Evolutionary conservation across 2,329 filamentous ascomycete species (phyloP), one percentile per base, ranked within the genome.

Genomic region (Aspergillus novoparasiticus): DNA sequence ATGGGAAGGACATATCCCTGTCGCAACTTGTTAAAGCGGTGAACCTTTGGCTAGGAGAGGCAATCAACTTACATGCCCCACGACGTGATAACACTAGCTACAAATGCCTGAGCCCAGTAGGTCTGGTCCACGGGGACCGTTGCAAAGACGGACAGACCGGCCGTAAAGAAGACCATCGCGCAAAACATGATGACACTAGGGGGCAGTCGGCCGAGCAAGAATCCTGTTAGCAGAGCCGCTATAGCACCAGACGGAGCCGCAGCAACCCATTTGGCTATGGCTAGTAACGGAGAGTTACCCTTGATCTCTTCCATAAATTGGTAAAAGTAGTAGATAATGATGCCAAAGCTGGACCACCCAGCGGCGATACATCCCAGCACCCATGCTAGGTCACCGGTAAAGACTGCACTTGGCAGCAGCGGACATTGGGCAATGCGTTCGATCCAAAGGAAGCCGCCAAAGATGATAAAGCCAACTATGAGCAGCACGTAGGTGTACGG

Each of bases 61-160:
- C 0, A 28, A 21, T 30, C 1, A 34, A 69, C 66, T 59, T 61
- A 72, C 75, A 76, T 76, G 12, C 73, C 75, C 72, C 71, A 75
- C 1, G 69, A 66, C 10, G 69, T 76, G 11, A 75, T 64, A 4
- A 77, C n/a, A 10, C 65, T 64, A 76, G 81, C 81, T n/a, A 88
- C 80, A 70, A 91, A 90, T 0, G 84, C 81, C 65, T 89, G 86
- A n/a, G 79, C 79, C 89, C 89, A 91, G 75, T 90, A 91, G 0
- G 77, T 82, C 72, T 89, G 86, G 4, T 80, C 66, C 0, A 82
- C 75, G 0, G 87, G 86, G 3, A 83, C 79, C 0, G 77, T 82
- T 6, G 77, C 79, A 4, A 80, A 68, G 8, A 83, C 66, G 10
- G 80, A 70, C 16, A 72, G 75, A 8, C 81, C 81, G 14, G 75